phyloP scores from a whole-genome alignment of 768 basidiomycete species.

The Chalciporus pseudorubinellus region DNA sequence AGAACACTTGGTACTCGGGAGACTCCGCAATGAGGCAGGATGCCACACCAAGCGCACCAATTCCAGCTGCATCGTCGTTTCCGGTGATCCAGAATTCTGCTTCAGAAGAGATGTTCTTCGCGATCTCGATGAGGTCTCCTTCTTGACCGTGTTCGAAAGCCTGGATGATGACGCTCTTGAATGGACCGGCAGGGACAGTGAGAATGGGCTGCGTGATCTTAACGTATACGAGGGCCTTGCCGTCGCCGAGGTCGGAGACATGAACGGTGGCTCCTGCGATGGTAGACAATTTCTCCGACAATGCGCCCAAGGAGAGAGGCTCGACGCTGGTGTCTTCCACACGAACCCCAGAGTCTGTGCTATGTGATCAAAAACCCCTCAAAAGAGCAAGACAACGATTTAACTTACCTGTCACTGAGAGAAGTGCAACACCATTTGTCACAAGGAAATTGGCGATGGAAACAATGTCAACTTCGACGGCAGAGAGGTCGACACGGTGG shows the following conservation, averaged over 20 bases:
- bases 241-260: conserved; percentile 8
- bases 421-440: conserved; percentile 19
- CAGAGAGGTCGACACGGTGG: conserved; percentile 20
- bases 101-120: conserved; percentile 22
- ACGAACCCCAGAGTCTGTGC: conserved; percentile 14
- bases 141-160: conserved; percentile 27
- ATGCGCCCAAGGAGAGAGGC: conserved; percentile 9
- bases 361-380: too few species aligned
- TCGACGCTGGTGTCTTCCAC: conserved; percentile 17
- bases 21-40: conserved; percentile 31
- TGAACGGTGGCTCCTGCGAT: conserved; percentile 13
- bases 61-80: conserved; percentile 30
- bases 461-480: conserved; percentile 17
- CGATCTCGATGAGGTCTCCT: conserved; percentile 27
- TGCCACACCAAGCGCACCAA: conserved; percentile 29
- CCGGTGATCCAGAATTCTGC: conserved; percentile 30
- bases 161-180: conserved; percentile 27
- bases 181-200: conserved; percentile 12
- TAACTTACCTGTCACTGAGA: conserved; percentile 11
- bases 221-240: conserved; percentile 14
- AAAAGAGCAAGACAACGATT: too few species aligned
- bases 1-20: conserved; percentile 28
- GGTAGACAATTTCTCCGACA: conserved; percentile 10
- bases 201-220: conserved; percentile 16
- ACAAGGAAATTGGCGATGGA: conserved; percentile 27